These are phyloP conservation scores for Protea cynaroides DNA, from an alignment of 164 flowering plant species.

Conservation along the genomic window DNA sequence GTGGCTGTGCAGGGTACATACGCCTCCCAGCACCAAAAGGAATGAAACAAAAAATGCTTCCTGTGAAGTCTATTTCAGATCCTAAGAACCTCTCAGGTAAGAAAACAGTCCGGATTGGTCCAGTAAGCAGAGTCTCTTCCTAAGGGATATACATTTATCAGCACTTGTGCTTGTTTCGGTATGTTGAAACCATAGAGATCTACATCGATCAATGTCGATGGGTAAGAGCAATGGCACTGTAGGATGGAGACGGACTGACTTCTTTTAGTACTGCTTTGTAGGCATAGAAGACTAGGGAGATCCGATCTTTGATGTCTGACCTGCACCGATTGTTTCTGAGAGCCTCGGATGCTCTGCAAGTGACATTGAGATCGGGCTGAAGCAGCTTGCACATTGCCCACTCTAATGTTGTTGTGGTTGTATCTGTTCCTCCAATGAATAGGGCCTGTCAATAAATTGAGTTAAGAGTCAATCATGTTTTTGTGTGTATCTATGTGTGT, in stretches of 20 bases:
- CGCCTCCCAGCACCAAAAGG: slow-evolving; percentile 65
- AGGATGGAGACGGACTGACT: slow-evolving; percentile 51
- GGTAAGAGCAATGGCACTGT: slow-evolving; percentile 49
- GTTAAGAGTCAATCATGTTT: no score
- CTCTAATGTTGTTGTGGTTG: slow-evolving; percentile 51
- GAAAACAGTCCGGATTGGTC: slow-evolving; percentile 39
- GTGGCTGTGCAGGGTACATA: slow-evolving; percentile 44
- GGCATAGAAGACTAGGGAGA: slow-evolving; percentile 35
- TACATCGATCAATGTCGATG: slow-evolving; percentile 29
- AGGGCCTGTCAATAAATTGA: slow-evolving; percentile 16
- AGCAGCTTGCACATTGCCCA: slow-evolving; percentile 74
- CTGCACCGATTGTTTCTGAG: slow-evolving; percentile 23
- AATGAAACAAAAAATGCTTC: slow-evolving; percentile 34
- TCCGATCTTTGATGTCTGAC: slow-evolving; percentile 36
- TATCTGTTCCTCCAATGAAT: slow-evolving; percentile 51
- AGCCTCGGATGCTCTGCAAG: slow-evolving; percentile 44
- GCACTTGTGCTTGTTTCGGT: slow-evolving; percentile 42
- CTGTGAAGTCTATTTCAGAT: slow-evolving; percentile 34
- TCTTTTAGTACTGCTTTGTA: slow-evolving; percentile 53
- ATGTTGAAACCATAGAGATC: slow-evolving; percentile 39
- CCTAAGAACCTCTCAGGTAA: slow-evolving; percentile 52
- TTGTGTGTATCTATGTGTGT: no score
- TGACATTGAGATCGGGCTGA: slow-evolving; percentile 29
- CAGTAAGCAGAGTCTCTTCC: slow-evolving; percentile 52
- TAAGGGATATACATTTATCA: slow-evolving; percentile 56